Evolutionary conservation across 805 yeast species (phyloP), one percentile per base, ranked within the genome.

Genomic region (Wickerhamiella sergipiensis): DNA sequence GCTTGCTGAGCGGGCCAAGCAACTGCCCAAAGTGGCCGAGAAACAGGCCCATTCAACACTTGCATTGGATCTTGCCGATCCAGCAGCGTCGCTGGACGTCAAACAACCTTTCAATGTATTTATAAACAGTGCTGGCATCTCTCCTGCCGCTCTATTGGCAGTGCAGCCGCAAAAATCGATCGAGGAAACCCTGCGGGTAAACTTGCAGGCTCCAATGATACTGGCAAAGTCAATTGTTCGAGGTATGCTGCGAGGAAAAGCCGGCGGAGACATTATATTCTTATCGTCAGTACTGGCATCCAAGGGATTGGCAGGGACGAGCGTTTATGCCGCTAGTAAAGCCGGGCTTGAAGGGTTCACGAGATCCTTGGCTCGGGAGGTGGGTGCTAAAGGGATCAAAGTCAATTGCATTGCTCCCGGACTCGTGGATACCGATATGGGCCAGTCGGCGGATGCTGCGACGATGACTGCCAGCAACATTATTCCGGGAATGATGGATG

Each of bases 381-480:
- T 83, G 53, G 73, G 72, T 13, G 64, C 77, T 0, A 63, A 67
- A 36, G 70, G 70, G 9, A 71, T 86, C 2, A 64, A 85, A 39
- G 81, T 81, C 43, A 84, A 84, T 62, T 70, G 82, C 1, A 63
- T 87, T 1, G 63, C 80, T 18, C 92, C 95, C 0, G 90, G 90
- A 0, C 66, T 84, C 29, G 67, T 65, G 6, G 83, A 76, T 23
- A 85, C 95, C 0, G 83, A 76, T 3, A 85, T 86, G 80, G 61
- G 58, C 38, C 40, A 46, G 5, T 45, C 47, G 3, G 57, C 57
- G 1, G 50, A 44, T 26, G 33, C 24, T 15, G 49, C 24, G 9
- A 21, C 50, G 22, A 22, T 52, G 38, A 40, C 42, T 5, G 47
- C 48, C 1, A 21, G 19, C 26, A 51, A 54, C 46, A 43, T 55